phyloP scores from a whole-genome alignment of 164 flowering plant species.

The Protea cynaroides region DNA sequence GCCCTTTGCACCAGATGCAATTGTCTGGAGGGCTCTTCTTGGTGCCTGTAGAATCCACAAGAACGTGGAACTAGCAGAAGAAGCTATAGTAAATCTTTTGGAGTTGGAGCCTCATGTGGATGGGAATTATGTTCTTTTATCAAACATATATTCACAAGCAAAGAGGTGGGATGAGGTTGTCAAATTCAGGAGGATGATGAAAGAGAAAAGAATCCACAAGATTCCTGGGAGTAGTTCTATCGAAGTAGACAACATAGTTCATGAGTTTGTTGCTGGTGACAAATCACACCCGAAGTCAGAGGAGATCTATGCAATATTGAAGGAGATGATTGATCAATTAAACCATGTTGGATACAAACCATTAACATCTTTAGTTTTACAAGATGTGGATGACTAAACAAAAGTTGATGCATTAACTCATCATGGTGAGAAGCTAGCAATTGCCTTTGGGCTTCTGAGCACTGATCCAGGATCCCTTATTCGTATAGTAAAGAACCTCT shows the following conservation, averaged over 20 bases:
- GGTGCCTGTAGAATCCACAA: constrained; percentile 29
- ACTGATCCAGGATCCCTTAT: constrained; percentile 19
- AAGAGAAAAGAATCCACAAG: constrained; percentile 20
- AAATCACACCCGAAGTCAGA: constrained; percentile 25
- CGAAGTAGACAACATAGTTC: constrained; percentile 23
- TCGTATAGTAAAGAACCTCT: constrained; percentile 33
- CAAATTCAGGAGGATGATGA: constrained; percentile 27
- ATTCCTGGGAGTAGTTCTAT: constrained; percentile 34
- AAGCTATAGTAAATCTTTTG: constrained; percentile 24
- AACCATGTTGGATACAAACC: constrained; percentile 15
- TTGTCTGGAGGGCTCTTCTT: constrained; percentile 33
- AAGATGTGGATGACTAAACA: constrained; percentile 22
- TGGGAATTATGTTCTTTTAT: constrained; percentile 31
- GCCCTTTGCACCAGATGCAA: constrained; percentile 31
- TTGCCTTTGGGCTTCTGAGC: constrained; percentile 32
- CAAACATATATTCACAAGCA: constrained; percentile 30
- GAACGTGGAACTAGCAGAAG: constrained; percentile 26
- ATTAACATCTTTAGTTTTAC: constrained; percentile 17
- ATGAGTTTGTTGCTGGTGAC: constrained; percentile 31
- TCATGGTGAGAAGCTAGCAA: constrained; percentile 41
- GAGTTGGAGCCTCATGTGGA: constrained; percentile 27
- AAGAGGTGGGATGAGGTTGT: constrained; percentile 29
- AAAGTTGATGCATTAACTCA: constrained; percentile 19
- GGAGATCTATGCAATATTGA: constrained; percentile 24
- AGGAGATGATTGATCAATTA: constrained; percentile 19